Base-by-base conservation (phyloP, 2,329 filamentous ascomycete genomes). In the Dothiorella sarmentorum region DNA sequence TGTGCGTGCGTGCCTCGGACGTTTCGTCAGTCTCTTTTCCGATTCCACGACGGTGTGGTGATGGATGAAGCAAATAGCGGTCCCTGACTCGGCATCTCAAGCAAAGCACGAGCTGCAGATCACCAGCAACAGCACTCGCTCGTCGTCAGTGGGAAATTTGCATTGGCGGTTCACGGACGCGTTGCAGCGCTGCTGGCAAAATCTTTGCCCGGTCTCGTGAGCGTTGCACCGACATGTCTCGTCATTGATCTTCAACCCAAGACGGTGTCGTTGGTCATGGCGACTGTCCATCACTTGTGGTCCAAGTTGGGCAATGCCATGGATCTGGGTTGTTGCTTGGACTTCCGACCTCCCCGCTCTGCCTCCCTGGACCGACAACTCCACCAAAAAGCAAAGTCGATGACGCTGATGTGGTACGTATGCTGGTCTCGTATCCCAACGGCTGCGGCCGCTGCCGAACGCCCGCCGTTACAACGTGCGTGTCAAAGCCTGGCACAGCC, bases 31-130 rank as follows among this genome's bases (percentile, higher is more conserved):
- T 53, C 24, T 24, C 17, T 53, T 53, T 38, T 35, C 49, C 3
- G 13, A 38, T 52, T 24, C 31, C 49, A 52, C 40, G 49, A 53
- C 49, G 49, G 49, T 53, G 49, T 53, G 49, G n/a, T 38, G 33
- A 26, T 40, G 49, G 27, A 40, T 40, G 49, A 38, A 40, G 49
- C 49, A 40, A 13, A n/a, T 20, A 15, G n/a, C 22, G 47, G 49
- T 53, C 49, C 49, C 49, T 53, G 49, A 53, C 49, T 53, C 40
- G 49, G 20, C 35, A n/a, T n/a, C n/a, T 35, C n/a, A 35, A 33
- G 22, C 24, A 7, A 53, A 35, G 49, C 49, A 53, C 49, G 35
- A 53, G 10, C 49, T 40, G 49, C 49, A 53, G 49, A 53, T 53
- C 49, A 27, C 22, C 47, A 52, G 26, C 49, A 53, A 17, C 49